Conservation (phyloP, 495 filamentous ascomycete genomes). For the Penicillium soppii region DNA sequence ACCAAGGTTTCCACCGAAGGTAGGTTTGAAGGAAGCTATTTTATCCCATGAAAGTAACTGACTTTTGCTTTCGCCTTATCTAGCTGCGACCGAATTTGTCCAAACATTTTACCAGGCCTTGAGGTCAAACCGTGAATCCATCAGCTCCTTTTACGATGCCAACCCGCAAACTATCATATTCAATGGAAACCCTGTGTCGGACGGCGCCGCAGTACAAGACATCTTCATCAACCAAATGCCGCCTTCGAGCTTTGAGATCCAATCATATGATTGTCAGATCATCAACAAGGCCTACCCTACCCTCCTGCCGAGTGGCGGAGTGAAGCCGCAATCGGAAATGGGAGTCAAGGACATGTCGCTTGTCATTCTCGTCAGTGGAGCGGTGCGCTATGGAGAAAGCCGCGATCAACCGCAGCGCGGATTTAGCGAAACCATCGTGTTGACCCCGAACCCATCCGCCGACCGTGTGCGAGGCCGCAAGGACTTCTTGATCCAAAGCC, state of each 20-base stretch:
- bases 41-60: constrained; percentile 1
- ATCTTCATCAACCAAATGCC: constrained; percentile 65
- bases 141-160: constrained; percentile 58
- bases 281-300: constrained; percentile 64
- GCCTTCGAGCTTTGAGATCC: constrained; percentile 58
- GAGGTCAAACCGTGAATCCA: constrained; percentile 47
- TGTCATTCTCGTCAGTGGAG: constrained; percentile 64
- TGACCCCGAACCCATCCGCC: constrained; percentile 71
- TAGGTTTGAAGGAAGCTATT: constrained; percentile 14
- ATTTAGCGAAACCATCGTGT: constrained; percentile 73
- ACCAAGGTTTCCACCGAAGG: constrained; percentile 53
- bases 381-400: constrained; percentile 58
- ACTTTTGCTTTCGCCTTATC: not conserved
- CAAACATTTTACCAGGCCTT: constrained; percentile 56
- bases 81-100: constrained; percentile 53
- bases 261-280: constrained; percentile 69
- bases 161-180: constrained; percentile 57
- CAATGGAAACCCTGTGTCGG: constrained; percentile 61
- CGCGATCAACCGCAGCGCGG: constrained; percentile 55
- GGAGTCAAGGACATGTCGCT: constrained; percentile 65
- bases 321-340: constrained; percentile 34
- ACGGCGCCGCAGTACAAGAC: constrained; percentile 56
- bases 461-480: constrained; percentile 46
- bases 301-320: constrained; percentile 29
- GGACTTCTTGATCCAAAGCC: constrained; percentile 68